phyloP scores from a whole-genome alignment of 1,284 basidiomycete genomes.

The Apiotrichum gracile region DNA sequence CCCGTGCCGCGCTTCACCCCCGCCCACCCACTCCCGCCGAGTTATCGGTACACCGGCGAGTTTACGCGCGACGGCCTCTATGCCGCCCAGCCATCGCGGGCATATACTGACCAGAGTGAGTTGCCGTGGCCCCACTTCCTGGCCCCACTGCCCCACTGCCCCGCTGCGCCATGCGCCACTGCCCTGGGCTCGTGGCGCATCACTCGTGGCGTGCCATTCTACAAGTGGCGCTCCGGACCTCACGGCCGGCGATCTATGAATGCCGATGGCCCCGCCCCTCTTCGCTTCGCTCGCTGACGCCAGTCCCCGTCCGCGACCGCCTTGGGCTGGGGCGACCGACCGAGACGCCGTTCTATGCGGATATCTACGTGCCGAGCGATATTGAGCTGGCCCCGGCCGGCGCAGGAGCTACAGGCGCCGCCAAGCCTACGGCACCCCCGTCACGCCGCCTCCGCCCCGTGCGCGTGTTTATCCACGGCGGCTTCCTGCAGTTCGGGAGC shows the following conservation, averaged over 20 bases:
- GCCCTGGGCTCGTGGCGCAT: too few species aligned
- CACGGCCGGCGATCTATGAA: too few species aligned
- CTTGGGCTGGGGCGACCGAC: constrained; percentile 58
- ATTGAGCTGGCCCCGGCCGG: neutral
- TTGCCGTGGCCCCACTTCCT: constrained; percentile 1
- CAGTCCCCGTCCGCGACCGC: constrained; percentile 22
- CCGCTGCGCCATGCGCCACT: too few species aligned
- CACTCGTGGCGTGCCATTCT: too few species aligned
- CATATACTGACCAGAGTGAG: constrained; percentile 49
- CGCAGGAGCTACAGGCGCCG: neutral
- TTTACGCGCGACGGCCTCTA: constrained; percentile 57
- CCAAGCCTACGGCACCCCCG: neutral
- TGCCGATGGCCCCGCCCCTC: too few species aligned
- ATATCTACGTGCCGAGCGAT: constrained; percentile 61
- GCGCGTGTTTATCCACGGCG: constrained; percentile 69
- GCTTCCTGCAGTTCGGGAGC: constrained; percentile 72
- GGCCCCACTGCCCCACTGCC: too few species aligned
- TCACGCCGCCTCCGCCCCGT: constrained; percentile 54
- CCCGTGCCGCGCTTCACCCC: constrained; percentile 61
- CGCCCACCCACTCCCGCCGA: constrained; percentile 54
- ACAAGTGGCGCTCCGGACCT: too few species aligned
- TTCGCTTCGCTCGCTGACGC: neutral
- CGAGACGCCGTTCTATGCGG: constrained; percentile 69
- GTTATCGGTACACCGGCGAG: constrained; percentile 56
- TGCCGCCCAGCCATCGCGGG: constrained; percentile 31